Percentiles rank a stretch among this genome's conserved stretches.
phyloP scores from a whole-genome alignment of 2,329 filamentous ascomycete species.

The Lithohypha guttulata region DNA sequence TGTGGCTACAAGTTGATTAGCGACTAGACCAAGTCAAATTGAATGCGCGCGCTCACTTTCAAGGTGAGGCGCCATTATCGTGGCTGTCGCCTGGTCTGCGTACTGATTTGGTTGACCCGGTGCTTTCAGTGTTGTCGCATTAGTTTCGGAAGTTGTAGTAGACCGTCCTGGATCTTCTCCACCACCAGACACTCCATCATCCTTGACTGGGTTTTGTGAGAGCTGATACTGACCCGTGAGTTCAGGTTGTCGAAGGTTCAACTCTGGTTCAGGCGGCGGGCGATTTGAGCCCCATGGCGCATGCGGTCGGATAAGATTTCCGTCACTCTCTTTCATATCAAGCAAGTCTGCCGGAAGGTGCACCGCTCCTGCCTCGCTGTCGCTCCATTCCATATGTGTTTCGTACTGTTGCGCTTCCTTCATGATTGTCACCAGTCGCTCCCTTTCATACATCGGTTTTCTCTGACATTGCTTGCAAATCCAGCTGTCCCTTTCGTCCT shows the following conservation, averaged over 20 bases:
- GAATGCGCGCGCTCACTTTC: conserved; percentile 12
- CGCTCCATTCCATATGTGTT: not conserved
- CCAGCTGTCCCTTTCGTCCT: not conserved
- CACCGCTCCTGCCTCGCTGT: not conserved
- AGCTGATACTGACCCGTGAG: too few species aligned
- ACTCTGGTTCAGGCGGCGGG: too few species aligned
- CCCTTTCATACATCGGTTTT: not conserved
- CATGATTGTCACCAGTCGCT: not conserved
- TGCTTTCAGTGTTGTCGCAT: too few species aligned
- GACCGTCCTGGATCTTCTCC: too few species aligned
- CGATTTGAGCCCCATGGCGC: not conserved
- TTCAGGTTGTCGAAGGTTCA: too few species aligned
- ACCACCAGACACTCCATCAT: too few species aligned
- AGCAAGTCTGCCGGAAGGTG: not conserved
- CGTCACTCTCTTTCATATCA: not conserved
- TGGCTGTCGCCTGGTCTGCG: not conserved
- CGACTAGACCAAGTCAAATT: not conserved
- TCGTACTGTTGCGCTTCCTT: not conserved
- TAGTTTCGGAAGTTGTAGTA: too few species aligned
- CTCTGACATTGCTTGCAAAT: not conserved
- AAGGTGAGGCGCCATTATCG: conserved; percentile 8
- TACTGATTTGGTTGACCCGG: not conserved
- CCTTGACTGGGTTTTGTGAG: too few species aligned
- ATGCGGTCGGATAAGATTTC: not conserved
- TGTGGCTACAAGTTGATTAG: conserved; percentile 13